A percentile compares a stretch with the other conserved stretches of the same genome.
These are phyloP conservation scores for Paracamarosporium sp. DNA, from an alignment of 2,329 filamentous ascomycete species.

Conservation along the genomic window DNA sequence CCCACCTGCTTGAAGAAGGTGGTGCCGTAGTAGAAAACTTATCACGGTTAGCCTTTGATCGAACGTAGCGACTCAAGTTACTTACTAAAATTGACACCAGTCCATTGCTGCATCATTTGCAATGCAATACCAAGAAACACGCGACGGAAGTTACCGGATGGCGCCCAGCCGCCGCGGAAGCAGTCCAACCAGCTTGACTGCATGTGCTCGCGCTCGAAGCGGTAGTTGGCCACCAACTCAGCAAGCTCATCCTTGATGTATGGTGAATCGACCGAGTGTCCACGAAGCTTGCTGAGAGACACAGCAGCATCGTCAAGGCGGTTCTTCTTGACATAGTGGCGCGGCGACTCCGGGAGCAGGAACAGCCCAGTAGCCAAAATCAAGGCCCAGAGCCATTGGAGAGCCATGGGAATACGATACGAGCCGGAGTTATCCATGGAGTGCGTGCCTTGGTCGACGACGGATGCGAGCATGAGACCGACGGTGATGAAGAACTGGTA, in stretches of 20 bases:
- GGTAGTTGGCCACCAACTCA: slow-evolving; percentile 88
- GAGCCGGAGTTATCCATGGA: slow-evolving; percentile 66
- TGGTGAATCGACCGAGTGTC: slow-evolving; percentile 73
- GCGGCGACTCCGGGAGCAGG: slow-evolving; percentile 82
- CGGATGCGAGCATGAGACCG: slow-evolving; percentile 76
- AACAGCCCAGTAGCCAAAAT: slow-evolving; percentile 76
- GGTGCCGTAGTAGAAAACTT: slow-evolving; percentile 65
- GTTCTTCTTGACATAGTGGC: slow-evolving; percentile 83
- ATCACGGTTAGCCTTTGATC: background rate
- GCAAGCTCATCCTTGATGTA: slow-evolving; percentile 80
- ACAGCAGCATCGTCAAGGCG: slow-evolving; percentile 68
- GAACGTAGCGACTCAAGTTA: background rate
- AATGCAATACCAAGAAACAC: slow-evolving; percentile 56
- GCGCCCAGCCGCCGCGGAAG: slow-evolving; percentile 62
- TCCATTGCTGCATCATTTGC: slow-evolving; percentile 66
- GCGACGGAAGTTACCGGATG: slow-evolving; percentile 59
- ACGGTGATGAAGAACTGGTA: slow-evolving; percentile 87
- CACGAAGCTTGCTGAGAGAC: slow-evolving; percentile 72
- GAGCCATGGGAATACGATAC: slow-evolving; percentile 77
- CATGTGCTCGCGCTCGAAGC: slow-evolving; percentile 69
- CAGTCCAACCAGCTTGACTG: slow-evolving; percentile 72
- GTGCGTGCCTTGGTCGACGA: slow-evolving; percentile 76
- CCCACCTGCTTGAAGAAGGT: slow-evolving; percentile 82
- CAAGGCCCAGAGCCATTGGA: slow-evolving; percentile 82
- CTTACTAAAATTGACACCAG: slow-evolving; percentile 80